Percentiles rank a stretch among this genome's conserved stretches.
Conservation (phyloP, 2,329 filamentous ascomycete genomes). For the Cladosporium oxysporum region DNA sequence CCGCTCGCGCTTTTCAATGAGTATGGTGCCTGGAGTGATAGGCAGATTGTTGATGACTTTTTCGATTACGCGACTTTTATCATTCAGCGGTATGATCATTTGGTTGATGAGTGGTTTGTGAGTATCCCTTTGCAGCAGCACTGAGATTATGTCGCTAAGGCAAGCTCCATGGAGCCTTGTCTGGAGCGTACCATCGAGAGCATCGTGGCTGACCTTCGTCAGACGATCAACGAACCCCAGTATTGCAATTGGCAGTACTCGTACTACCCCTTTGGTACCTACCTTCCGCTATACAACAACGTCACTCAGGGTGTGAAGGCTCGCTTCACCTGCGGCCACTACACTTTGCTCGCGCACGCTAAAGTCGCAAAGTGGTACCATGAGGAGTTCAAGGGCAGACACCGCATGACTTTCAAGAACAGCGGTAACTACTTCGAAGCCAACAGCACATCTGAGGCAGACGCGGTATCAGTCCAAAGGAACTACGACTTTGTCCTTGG, state of each 20-base stretch:
- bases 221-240: constrained; percentile 21
- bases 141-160: not conserved
- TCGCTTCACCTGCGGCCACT: constrained; percentile 36
- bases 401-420: constrained; percentile 42
- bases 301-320: constrained; percentile 40
- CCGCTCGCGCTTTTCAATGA: constrained; percentile 40
- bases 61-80: constrained; percentile 43
- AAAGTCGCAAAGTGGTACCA: constrained; percentile 47
- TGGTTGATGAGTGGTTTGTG: constrained; percentile 40
- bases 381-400: constrained; percentile 43
- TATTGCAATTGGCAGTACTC: constrained; percentile 42
- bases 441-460: constrained; percentile 36
- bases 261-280: constrained; percentile 40
- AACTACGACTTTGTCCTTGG: constrained; percentile 42
- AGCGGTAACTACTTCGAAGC: constrained; percentile 40
- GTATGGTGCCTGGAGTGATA: constrained; percentile 44
- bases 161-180: too few species aligned
- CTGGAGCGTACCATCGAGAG: too few species aligned
- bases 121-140: constrained; percentile 22
- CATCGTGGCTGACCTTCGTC: not conserved
- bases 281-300: constrained; percentile 48
- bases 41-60: constrained; percentile 42
- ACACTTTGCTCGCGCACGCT: constrained; percentile 42
- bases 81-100: constrained; percentile 42
- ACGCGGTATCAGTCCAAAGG: constrained; percentile 35